These are phyloP conservation scores for Sporobolomyces pararoseus DNA, from an alignment of 768 basidiomycete genomes.

Conservation along the genomic window DNA sequence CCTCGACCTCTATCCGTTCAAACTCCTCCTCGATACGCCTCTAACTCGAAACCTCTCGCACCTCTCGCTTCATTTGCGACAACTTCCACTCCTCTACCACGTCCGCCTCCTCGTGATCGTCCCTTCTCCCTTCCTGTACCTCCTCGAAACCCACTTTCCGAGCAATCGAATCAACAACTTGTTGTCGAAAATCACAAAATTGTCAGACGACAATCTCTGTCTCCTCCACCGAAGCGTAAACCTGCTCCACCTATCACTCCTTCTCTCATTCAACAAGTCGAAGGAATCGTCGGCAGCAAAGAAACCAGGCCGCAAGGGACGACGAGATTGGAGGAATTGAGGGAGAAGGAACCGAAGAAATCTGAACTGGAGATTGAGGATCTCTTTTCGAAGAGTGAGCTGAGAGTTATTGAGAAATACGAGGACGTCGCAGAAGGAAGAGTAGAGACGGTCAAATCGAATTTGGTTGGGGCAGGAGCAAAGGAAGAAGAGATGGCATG, in stretches of 20 bases:
- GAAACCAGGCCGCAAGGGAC: too few species aligned
- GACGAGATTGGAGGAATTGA: too few species aligned
- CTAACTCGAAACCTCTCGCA: not conserved
- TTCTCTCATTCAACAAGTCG: not conserved
- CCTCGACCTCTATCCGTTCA: not conserved
- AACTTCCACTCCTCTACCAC: not conserved
- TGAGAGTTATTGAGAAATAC: not conserved
- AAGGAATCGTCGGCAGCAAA: not conserved
- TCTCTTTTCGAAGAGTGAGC: not conserved
- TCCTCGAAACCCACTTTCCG: not conserved
- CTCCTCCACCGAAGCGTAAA: constrained; percentile 5
- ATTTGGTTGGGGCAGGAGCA: too few species aligned
- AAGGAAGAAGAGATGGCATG: not conserved
- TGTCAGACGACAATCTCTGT: not conserved
- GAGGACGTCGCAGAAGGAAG: not conserved
- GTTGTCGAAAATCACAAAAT: not conserved
- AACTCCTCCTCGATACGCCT: not conserved
- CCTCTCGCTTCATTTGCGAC: not conserved
- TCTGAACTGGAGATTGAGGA: not conserved
- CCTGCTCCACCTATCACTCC: not conserved
- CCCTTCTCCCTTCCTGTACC: not conserved
- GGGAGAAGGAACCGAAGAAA: too few species aligned
- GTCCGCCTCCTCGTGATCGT: constrained; percentile 1
- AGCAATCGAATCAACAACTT: not conserved
- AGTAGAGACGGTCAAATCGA: not conserved